These are phyloP conservation scores for Aquanectria penicillioides DNA, from an alignment of 2,329 filamentous ascomycete species.

Conservation along the genomic window DNA sequence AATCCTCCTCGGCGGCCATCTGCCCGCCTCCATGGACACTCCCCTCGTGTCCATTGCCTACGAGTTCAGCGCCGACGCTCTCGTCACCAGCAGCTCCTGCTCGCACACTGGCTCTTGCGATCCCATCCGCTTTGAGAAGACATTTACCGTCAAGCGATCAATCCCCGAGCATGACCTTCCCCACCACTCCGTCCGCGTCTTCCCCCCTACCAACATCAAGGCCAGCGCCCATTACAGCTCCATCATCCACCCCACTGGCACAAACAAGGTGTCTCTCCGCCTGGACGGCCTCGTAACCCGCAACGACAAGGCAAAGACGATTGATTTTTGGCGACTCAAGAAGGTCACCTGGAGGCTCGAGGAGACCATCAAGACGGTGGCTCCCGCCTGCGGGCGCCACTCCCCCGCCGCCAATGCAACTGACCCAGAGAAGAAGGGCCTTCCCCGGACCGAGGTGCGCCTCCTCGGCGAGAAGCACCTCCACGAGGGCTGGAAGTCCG, in stretches of 20 bases:
- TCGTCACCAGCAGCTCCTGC: slow-evolving; percentile 66
- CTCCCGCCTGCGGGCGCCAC: slow-evolving; percentile 84
- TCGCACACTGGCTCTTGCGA: slow-evolving; percentile 51
- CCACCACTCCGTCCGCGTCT: slow-evolving; percentile 91
- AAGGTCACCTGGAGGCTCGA: slow-evolving; percentile 95
- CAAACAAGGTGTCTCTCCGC: slow-evolving; percentile 81
- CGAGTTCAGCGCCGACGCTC: slow-evolving; percentile 75
- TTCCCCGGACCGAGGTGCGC: slow-evolving; percentile 78
- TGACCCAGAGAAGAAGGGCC: slow-evolving; percentile 65
- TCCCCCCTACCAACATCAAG: slow-evolving; percentile 94
- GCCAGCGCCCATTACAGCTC: slow-evolving; percentile 84
- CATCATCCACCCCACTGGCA: slow-evolving; percentile 86
- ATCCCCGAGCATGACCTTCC: slow-evolving; percentile 78
- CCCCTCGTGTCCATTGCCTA: slow-evolving; percentile 80
- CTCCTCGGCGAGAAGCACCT: slow-evolving; percentile 84
- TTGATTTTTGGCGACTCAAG: slow-evolving; percentile 86
- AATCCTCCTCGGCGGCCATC: slow-evolving; percentile 82
- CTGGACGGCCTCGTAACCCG: slow-evolving; percentile 85
- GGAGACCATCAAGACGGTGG: slow-evolving; percentile 82
- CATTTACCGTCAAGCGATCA: slow-evolving; percentile 80
- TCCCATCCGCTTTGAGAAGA: slow-evolving; percentile 70
- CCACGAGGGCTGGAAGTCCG: slow-evolving; percentile 89
- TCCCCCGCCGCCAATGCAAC: slow-evolving; percentile 58
- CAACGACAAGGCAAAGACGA: slow-evolving; percentile 75
- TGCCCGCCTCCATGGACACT: slow-evolving; percentile 86